phyloP scores from a whole-genome alignment of 2,329 filamentous ascomycete species.

The Aspergillus novofumigatus region DNA sequence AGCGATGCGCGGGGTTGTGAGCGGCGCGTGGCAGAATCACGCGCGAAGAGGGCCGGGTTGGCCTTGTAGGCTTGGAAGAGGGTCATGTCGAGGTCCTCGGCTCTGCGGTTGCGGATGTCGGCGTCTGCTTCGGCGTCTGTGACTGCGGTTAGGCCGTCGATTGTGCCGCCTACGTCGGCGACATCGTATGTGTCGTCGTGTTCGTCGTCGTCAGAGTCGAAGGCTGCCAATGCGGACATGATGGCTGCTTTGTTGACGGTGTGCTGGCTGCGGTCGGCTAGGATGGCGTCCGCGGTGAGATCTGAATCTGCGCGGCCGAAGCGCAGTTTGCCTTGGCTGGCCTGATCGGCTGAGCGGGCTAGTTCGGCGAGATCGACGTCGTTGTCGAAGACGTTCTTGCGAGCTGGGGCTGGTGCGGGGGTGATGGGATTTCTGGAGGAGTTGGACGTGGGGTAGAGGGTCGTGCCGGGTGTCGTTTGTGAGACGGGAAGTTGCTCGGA shows the following conservation, averaged over 20 bases:
- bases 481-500: constrained; percentile 48
- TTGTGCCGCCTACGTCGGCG: constrained; percentile 83
- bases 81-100: constrained; percentile 56
- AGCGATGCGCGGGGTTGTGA: constrained; percentile 60
- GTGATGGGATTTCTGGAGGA: constrained; percentile 25
- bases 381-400: constrained; percentile 73
- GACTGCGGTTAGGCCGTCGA: constrained; percentile 57
- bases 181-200: constrained; percentile 95
- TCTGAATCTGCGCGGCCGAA: constrained; percentile 65
- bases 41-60: constrained; percentile 62
- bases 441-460: constrained; percentile 51
- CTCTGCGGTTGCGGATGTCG: constrained; percentile 43
- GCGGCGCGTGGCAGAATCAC: constrained; percentile 67
- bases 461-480: constrained; percentile 52
- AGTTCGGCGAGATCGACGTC: constrained; percentile 71
- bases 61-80: constrained; percentile 70
- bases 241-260: constrained; percentile 80
- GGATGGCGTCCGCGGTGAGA: constrained; percentile 66
- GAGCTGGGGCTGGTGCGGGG: constrained; percentile 33
- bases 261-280: constrained; percentile 57
- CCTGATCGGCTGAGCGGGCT: constrained; percentile 46
- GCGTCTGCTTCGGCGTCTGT: constrained; percentile 51
- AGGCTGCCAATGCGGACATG: constrained; percentile 77
- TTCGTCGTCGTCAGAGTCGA: constrained; percentile 94
- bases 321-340: constrained; percentile 59